Base-by-base conservation (phyloP, 768 basidiomycete genomes). In the Termitomyces sp. region DNA sequence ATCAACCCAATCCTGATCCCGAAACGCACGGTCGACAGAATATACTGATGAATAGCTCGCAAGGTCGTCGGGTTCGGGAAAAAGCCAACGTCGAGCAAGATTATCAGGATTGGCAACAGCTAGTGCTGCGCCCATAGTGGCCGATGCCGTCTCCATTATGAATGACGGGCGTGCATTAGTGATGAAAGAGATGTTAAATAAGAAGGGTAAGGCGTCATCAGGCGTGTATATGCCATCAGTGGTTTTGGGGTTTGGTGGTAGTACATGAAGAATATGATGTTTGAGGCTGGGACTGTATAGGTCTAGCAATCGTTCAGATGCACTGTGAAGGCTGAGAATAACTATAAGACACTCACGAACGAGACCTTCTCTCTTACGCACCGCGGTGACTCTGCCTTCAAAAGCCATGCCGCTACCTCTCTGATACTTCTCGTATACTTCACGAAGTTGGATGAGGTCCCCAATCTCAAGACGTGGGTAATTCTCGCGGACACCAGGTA, bases 181-280 rank as follows among this genome's bases (percentile, higher is more conserved):
- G 65, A 81, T 66, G 64, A 83, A 83, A 2, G 81, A 78, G 9
- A 82, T 71, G 61, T 83, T 83, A 69, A 81, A 82, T 9, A 67
- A 63, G 36, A 79, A 67, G 37, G 80, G 78, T 54, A 82, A 66
- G 2, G 59, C 57, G 59, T 81, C 77, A 37, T 76, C 73, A 25
- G 72, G 64, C 17, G 71, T 70, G 59, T 66, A 67, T 20, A 60
- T 59, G 15, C 66, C 66, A 15, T 65, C 63, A 15, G 45, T 31
- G 9, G 64, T 48, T 67, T 64, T 43, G 51, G 56, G 14, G 60
- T 63, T 56, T 65, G 67, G 49, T 63, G 69, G 37, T 52, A 77
- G 65, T 52, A 69, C 76, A n/a, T 71, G 70, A 55, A 76, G 72
- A 36, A 82, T 72, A 62, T 81, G 77, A 31, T 69, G 61, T 63